Conservation (phyloP, 176 grass and related monocot genomes). For the Phoenix dactylifera region DNA sequence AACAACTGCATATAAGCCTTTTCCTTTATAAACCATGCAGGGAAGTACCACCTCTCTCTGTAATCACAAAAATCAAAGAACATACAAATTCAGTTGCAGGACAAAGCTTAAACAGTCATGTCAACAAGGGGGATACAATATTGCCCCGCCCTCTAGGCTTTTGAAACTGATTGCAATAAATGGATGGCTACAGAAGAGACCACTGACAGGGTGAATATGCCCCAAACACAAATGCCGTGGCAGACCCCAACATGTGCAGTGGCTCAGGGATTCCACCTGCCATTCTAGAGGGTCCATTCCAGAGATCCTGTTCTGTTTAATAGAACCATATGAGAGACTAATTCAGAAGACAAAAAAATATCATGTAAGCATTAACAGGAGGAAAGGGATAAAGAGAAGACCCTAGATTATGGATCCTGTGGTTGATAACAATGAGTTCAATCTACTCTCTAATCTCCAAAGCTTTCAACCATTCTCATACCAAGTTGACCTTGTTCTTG, state of each 20-base stretch:
- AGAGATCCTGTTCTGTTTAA: no score
- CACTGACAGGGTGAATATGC: conserved; percentile 42
- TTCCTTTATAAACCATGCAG: conserved; percentile 64
- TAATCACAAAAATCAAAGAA: neutral
- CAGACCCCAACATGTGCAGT: conserved; percentile 36
- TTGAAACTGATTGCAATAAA: conserved; percentile 52
- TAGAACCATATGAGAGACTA: no score
- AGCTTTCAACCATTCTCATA: no score
- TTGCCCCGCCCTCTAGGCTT: conserved; percentile 44
- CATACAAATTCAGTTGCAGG: neutral
- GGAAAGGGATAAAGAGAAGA: no score
- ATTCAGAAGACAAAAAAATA: no score
- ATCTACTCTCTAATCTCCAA: no score
- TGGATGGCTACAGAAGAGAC: conserved; percentile 48
- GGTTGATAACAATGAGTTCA: no score
- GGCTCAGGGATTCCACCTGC: conserved; percentile 29
- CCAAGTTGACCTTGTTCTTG: no score
- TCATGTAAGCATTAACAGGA: no score
- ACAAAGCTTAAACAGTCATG: neutral
- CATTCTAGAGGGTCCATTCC: neutral
- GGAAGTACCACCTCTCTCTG: conserved; percentile 55
- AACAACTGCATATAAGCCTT: conserved; percentile 55
- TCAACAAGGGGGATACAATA: neutral
- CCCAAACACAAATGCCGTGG: conserved; percentile 45
- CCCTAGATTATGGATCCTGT: no score